Conservation (phyloP, 306 rosid species). For the Lupinus albus region DNA sequence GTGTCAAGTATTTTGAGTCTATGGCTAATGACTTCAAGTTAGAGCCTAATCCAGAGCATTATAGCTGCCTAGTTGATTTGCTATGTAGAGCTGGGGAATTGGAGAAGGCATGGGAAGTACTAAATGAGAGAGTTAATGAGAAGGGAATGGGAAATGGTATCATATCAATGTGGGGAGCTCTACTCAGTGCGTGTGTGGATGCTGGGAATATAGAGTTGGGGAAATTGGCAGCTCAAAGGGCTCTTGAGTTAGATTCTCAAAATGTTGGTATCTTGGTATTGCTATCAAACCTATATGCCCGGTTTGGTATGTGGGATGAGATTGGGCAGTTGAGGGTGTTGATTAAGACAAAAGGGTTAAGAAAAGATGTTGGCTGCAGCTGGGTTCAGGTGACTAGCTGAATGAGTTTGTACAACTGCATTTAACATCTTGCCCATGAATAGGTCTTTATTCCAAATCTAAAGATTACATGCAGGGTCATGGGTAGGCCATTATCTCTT, state of each 20-base stretch:
- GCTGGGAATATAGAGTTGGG: conserved; percentile 66
- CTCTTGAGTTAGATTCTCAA: conserved; percentile 68
- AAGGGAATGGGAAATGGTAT: conserved; percentile 42
- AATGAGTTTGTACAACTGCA: conserved; percentile 34
- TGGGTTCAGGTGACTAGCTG: conserved; percentile 62
- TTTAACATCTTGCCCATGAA: background rate
- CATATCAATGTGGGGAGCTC: conserved; percentile 74
- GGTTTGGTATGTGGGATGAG: conserved; percentile 78
- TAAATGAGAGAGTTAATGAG: conserved; percentile 45
- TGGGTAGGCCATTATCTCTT: background rate
- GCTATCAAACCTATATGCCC: conserved; percentile 69
- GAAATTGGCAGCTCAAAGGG: conserved; percentile 64
- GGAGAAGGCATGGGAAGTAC: conserved; percentile 66
- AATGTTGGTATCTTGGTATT: conserved; percentile 59
- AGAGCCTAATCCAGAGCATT: conserved; percentile 75
- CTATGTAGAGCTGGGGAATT: conserved; percentile 80
- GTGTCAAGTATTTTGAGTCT: conserved; percentile 69
- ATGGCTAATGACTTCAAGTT: conserved; percentile 62
- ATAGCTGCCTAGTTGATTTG: conserved; percentile 71
- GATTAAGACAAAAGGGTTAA: conserved; percentile 57
- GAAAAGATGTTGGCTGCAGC: conserved; percentile 69
- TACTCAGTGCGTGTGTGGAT: conserved; percentile 68
- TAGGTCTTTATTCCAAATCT: conserved; percentile 9
- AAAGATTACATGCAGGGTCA: background rate
- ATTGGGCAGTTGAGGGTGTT: conserved; percentile 58